Evolutionary conservation across 495 filamentous ascomycete species (phyloP).

Genomic region (Penicillium maclennaniae): DNA sequence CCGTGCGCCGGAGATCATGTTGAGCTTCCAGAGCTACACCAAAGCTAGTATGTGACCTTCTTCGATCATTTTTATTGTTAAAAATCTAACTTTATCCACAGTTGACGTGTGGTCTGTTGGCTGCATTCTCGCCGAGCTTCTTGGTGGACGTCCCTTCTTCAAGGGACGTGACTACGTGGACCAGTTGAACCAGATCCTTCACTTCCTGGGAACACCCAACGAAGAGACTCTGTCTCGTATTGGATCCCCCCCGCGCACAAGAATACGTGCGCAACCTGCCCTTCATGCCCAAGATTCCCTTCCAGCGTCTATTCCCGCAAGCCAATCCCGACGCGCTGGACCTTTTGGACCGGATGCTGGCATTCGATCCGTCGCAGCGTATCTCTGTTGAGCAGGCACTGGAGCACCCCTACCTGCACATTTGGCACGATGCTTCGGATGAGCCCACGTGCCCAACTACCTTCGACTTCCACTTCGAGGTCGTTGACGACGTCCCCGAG

Average conservation of each 20-base stretch:
- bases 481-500: slow-evolving; percentile 83
- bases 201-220: slow-evolving; percentile 94
- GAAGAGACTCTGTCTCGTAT: slow-evolving; percentile 93
- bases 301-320: slow-evolving; percentile 83
- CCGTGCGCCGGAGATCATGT: slow-evolving; percentile 97
- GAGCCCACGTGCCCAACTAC: slow-evolving; percentile 89
- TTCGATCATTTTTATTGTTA: neutral
- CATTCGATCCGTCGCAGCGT: slow-evolving; percentile 88
- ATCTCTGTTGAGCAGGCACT: slow-evolving; percentile 91
- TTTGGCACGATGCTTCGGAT: slow-evolving; percentile 97
- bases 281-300: slow-evolving; percentile 89
- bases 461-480: slow-evolving; percentile 98
- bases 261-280: slow-evolving; percentile 98
- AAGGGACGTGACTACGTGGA: slow-evolving; percentile 99
- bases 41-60: slow-evolving; percentile 80
- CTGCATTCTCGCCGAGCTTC: slow-evolving; percentile 93
- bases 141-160: slow-evolving; percentile 96
- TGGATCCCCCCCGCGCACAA: slow-evolving; percentile 91
- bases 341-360: slow-evolving; percentile 91
- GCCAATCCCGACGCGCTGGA: slow-evolving; percentile 96
- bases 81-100: slow-evolving; percentile 26
- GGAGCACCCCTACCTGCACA: slow-evolving; percentile 91
- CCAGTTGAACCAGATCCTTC: slow-evolving; percentile 97
- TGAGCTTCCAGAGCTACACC: slow-evolving; percentile 99
- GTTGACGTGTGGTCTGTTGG: slow-evolving; percentile 99